Evolutionary conservation across 257 asterid species (phyloP).

Genomic region (Plantago major): DNA sequence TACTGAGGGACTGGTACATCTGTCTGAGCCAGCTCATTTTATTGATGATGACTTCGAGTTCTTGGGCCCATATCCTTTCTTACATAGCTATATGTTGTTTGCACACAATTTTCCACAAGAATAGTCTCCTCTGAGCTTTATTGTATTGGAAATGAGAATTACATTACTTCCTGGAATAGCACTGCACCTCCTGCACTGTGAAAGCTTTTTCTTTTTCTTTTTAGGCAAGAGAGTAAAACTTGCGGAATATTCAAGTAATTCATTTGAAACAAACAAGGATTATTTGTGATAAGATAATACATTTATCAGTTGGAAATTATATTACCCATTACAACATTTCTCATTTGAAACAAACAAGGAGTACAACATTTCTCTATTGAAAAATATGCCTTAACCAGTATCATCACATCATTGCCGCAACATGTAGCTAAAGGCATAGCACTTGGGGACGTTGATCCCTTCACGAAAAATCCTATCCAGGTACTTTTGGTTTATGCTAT

Average conservation of each 20-base stretch:
- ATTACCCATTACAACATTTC: background rate
- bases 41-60: slow-evolving; percentile 55
- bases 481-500: slow-evolving; percentile 30
- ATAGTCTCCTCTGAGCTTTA: slow-evolving; percentile 1
- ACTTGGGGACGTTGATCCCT: slow-evolving; percentile 81
- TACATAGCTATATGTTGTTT: background rate
- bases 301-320: background rate
- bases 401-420: slow-evolving; percentile 55
- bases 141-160: background rate
- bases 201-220: too few species aligned
- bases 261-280: background rate
- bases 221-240: too few species aligned
- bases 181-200: background rate
- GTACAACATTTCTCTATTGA: too few species aligned
- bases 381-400: slow-evolving; percentile 54
- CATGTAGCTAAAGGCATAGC: slow-evolving; percentile 85
- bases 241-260: background rate
- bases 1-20: slow-evolving; percentile 52
- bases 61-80: slow-evolving; percentile 95
- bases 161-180: background rate
- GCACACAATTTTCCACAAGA: slow-evolving; percentile 10
- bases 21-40: slow-evolving; percentile 47
- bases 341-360: too few species aligned
- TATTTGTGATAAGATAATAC: background rate
- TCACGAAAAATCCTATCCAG: slow-evolving; percentile 71